Evolutionary conservation across 1,139 yeast species (phyloP), one percentile per base, ranked within the genome.

Genomic region (Taphrina pruni): DNA sequence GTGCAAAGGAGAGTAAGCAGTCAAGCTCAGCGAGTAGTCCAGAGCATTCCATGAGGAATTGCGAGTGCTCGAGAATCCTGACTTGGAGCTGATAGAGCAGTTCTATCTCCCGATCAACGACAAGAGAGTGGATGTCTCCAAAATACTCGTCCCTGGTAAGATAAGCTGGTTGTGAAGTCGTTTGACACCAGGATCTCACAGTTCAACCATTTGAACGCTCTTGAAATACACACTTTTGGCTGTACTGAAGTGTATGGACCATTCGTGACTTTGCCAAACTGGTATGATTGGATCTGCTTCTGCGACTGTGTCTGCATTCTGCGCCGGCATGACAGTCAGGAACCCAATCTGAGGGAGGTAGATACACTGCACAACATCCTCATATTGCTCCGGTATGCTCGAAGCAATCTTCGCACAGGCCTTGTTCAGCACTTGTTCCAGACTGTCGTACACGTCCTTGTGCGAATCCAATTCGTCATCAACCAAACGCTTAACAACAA

Each of bases 271-370:
- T 0, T 70, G 60, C 6, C 72, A 68, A 6, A 72, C 71, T 5
- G 72, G 71, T 2, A 65, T 46, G 0, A 69, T 5, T 20, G 70
- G 48, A 21, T 71, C 73, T 11, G 71, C 64, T 32, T 75, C 76
- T 12, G 51, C 5, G 17, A 20, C n/a, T 6, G 2, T 76, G 48
- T 0, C 79, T 75, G 1, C 17, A 51, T 60, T 50, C 2, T 36
- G 56, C 26, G 48, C 55, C 20, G 71, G 71, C 17, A 74, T 69
- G 17, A 68, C 71, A 8, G 81, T 74, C 57, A 83, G 73, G 69
- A 79, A 83, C 0, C 85, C 86, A 41, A 83, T 71, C 66, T 82
- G 84, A 7, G 84, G 84, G 36, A 83, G 80, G 71, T 83, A 83
- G 1, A 81, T 79, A 1, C 80, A 79, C 70, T 80, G 81, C 5